phyloP scores from a whole-genome alignment of 2,329 filamentous ascomycete species.

The Nothopassalora personata region DNA sequence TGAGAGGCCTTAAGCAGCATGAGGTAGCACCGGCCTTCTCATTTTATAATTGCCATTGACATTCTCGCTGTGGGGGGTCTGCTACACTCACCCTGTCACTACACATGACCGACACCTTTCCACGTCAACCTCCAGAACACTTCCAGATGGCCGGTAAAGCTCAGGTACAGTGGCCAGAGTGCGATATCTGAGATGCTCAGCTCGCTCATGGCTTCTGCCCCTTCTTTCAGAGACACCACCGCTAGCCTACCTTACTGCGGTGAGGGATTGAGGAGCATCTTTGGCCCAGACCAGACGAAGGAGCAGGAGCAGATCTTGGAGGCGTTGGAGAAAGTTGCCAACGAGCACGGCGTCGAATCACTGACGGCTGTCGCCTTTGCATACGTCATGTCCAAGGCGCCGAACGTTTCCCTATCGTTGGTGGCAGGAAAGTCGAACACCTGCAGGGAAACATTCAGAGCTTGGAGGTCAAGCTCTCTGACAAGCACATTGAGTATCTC shows the following conservation, averaged over 20 bases:
- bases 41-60: background rate
- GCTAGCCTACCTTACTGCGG: constrained; percentile 7
- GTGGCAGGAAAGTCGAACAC: constrained; percentile 64
- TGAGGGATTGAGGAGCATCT: constrained; percentile 29
- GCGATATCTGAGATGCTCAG: no score
- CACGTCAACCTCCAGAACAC: background rate
- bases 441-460: constrained; percentile 66
- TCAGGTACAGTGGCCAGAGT: no score
- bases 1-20: background rate
- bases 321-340: constrained; percentile 57
- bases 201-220: no score
- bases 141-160: constrained; percentile 9
- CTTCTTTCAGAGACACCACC: no score
- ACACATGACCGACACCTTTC: background rate
- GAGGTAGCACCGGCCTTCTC: background rate
- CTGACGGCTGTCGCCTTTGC: constrained; percentile 49
- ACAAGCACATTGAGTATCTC: constrained; percentile 61
- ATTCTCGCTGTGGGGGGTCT: background rate
- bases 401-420: constrained; percentile 56
- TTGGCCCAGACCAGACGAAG: constrained; percentile 33
- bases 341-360: constrained; percentile 45
- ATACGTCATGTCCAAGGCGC: constrained; percentile 64
- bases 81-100: background rate
- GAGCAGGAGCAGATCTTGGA: constrained; percentile 50
- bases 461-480: constrained; percentile 54